Base-by-base conservation (phyloP, 148 eudicot genomes). In the Bassia scoparia region DNA sequence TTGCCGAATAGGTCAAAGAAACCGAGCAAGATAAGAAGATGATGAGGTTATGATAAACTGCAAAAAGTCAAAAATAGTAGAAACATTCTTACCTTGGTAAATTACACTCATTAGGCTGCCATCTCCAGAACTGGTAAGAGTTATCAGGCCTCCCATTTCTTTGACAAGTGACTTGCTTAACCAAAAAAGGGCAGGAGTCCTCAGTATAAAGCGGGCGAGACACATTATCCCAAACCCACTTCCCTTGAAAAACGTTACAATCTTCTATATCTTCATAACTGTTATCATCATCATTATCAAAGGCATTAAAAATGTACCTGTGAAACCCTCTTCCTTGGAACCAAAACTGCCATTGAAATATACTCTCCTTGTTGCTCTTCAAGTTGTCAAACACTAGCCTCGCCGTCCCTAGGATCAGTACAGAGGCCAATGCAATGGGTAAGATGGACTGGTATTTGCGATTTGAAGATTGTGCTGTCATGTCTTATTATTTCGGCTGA, bases 61-160 rank as follows among this genome's bases (percentile, higher is more conserved):
- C 7, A 26, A 26, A 27, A 3, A 27, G 30, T 27, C 4, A 15
- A 15, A 49, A 41, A 8, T 5, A 37, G 13, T 7, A 2, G 61
- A 26, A 56, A 23, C 14, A 18, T 56, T 10, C 33, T 78, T 83
- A 94, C 98, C 91, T 91, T 35, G 98, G 98, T 58, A 94, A 71
- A 67, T 89, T 89, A 83, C 98, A 94, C 52, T 80, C 86, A 76
- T 80, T 60, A 60, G 98, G 98, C 76, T 91, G 93, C 98, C 98
- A 94, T 68, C 84, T 88, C 98, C 98, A 90, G 69, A 82, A 83
- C 85, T 90, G 88, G 77, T 93, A 93, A 48, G 69, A 44, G 64
- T 85, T 68, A 86, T 93, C 96, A 64, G 90, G 89, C 52, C 98
- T 87, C 18, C 96, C 98, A 81, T 93, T 93, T 49, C 81, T 88